Evolutionary conservation across 306 rosid species (phyloP).

Genomic region (Adenanthera pavonina): DNA sequence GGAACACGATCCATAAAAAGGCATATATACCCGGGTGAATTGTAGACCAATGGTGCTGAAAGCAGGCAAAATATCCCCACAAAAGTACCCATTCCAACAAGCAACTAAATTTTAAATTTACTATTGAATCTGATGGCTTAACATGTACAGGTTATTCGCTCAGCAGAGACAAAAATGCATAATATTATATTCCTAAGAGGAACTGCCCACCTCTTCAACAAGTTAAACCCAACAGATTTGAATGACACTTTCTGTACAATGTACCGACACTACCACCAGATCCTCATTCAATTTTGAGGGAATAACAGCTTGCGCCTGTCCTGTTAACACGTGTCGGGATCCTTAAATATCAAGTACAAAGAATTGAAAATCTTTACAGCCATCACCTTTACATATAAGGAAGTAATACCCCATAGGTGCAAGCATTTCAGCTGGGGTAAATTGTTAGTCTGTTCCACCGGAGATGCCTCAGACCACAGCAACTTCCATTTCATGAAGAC

Average conservation of each 20-base stretch:
- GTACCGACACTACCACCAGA: constrained; percentile 50
- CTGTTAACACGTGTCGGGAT: constrained; percentile 40
- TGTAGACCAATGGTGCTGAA: not conserved
- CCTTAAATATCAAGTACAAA: constrained; percentile 41
- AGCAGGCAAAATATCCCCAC: not conserved
- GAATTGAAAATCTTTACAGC: constrained; percentile 40
- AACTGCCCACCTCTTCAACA: constrained; percentile 39
- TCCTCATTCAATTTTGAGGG: constrained; percentile 38
- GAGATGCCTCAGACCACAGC: constrained; percentile 45
- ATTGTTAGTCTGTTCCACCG: constrained; percentile 41
- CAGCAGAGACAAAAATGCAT: constrained; percentile 53
- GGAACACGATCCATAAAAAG: not conserved
- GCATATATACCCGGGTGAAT: not conserved
- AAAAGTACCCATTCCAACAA: not conserved
- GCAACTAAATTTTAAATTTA: constrained; percentile 29
- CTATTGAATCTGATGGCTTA: constrained; percentile 51
- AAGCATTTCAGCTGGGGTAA: constrained; percentile 36
- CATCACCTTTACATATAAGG: constrained; percentile 40
- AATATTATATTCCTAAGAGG: constrained; percentile 51
- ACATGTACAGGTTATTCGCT: constrained; percentile 72
- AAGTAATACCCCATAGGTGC: constrained; percentile 36
- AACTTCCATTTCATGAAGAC: constrained; percentile 41
- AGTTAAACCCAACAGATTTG: constrained; percentile 46
- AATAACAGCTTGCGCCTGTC: constrained; percentile 37
- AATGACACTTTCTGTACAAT: constrained; percentile 56